Conservation (phyloP, 768 basidiomycete genomes). For the Phlebiopsis gigantea region DNA sequence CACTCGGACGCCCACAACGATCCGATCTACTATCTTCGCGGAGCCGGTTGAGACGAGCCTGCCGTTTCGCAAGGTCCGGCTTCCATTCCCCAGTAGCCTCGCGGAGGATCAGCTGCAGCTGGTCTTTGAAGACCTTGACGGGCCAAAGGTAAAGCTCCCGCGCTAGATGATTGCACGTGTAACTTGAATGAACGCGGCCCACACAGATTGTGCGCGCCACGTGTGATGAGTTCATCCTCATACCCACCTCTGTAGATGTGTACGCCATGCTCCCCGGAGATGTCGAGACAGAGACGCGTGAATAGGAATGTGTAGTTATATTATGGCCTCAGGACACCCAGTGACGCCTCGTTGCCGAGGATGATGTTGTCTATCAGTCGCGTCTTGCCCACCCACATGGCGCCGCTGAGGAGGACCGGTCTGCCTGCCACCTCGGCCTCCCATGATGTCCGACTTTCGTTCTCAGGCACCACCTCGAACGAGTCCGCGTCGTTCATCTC, state of each 20-base stretch:
- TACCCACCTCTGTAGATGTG: slow-evolving; percentile 9
- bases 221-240: slow-evolving; percentile 12
- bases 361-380: slow-evolving; percentile 92
- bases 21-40: slow-evolving; percentile 6
- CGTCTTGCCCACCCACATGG: slow-evolving; percentile 80
- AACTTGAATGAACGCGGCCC: not conserved
- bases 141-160: slow-evolving; percentile 9
- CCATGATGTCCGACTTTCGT: slow-evolving; percentile 21
- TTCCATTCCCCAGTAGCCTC: not conserved
- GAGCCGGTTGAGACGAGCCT: slow-evolving; percentile 7
- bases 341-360: slow-evolving; percentile 43
- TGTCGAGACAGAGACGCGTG: not conserved
- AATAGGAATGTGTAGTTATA: not conserved
- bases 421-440: slow-evolving; percentile 24
- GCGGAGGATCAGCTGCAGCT: slow-evolving; percentile 4
- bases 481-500: slow-evolving; percentile 80
- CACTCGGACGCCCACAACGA: not conserved
- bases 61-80: slow-evolving; percentile 1
- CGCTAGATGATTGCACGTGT: not conserved
- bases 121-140: slow-evolving; percentile 8
- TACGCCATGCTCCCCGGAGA: not conserved
- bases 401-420: slow-evolving; percentile 76
- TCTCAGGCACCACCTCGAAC: slow-evolving; percentile 55
- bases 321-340: slow-evolving; percentile 16
- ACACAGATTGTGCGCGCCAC: slow-evolving; percentile 6